These are phyloP conservation scores for Hyphopichia fennica DNA, from an alignment of 1,139 yeast species.

Conservation along the genomic window DNA sequence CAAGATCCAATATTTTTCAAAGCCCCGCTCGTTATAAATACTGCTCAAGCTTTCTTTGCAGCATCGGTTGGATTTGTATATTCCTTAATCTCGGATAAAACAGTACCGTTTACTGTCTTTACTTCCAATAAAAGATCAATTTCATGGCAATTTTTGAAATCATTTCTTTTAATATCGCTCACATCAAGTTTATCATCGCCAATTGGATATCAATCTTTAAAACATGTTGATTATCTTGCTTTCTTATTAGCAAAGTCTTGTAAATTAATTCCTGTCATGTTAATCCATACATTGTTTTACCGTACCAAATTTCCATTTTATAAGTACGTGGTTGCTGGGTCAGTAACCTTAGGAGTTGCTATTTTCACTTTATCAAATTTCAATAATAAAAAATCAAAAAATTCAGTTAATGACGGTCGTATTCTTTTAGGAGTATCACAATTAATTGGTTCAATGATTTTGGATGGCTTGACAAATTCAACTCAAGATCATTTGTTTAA, in stretches of 20 bases:
- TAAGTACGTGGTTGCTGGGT: slow-evolving; percentile 73
- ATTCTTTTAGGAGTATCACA: slow-evolving; percentile 58
- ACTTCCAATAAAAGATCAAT: slow-evolving; percentile 23
- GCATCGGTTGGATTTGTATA: slow-evolving; percentile 66
- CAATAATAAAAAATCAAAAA: slow-evolving; percentile 14
- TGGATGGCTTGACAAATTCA: slow-evolving; percentile 92
- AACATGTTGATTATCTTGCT: slow-evolving; percentile 84
- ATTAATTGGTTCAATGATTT: slow-evolving; percentile 61
- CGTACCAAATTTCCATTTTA: slow-evolving; percentile 69
- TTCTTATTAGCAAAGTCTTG: slow-evolving; percentile 89
- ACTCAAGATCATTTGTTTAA: slow-evolving; percentile 86
- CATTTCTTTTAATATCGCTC: slow-evolving; percentile 63
- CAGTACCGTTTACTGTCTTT: slow-evolving; percentile 31
- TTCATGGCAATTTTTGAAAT: slow-evolving; percentile 25
- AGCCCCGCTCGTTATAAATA: slow-evolving; percentile 74
- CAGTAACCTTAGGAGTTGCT: slow-evolving; percentile 80
- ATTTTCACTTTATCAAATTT: slow-evolving; percentile 61
- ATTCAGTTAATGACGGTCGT: slow-evolving; percentile 39
- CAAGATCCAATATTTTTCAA: slow-evolving; percentile 57
- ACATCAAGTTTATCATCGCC: slow-evolving; percentile 86
- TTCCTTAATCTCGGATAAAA: slow-evolving; percentile 34
- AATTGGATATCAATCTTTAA: slow-evolving; percentile 69
- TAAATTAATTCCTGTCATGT: slow-evolving; percentile 88
- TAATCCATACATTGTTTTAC: slow-evolving; percentile 75
- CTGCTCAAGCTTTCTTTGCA: slow-evolving; percentile 74